A percentile compares a stretch with the other conserved stretches of the same genome.
These are phyloP conservation scores for Ceratocystis lukuohia DNA, from an alignment of 2,329 filamentous ascomycete species.

Conservation along the genomic window DNA sequence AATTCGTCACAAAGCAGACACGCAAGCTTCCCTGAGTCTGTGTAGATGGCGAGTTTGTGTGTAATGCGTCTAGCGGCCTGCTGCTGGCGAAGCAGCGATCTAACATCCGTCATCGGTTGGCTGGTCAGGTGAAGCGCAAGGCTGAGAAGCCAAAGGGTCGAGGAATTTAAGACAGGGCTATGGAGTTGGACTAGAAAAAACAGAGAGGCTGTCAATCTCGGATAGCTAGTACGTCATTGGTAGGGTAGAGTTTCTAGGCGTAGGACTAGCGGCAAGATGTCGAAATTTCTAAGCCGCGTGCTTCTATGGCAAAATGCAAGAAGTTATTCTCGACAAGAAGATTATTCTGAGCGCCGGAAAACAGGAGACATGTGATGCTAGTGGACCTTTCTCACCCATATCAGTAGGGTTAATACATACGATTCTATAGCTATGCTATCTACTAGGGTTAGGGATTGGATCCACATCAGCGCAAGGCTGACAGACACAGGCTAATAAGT, in stretches of 20 bases:
- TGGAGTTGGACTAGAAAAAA: slow-evolving; percentile 14
- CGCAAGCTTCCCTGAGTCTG: slow-evolving; percentile 51
- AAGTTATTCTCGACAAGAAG: no score
- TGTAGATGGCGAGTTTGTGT: slow-evolving; percentile 55
- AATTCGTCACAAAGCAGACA: slow-evolving; percentile 53
- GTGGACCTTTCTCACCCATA: no score
- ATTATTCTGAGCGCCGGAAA: no score
- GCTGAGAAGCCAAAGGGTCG: not conserved
- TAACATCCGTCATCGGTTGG: slow-evolving; percentile 57
- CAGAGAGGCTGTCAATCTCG: not conserved
- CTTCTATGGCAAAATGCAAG: no score
- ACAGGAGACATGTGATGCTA: no score
- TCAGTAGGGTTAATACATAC: no score
- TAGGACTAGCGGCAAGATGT: no score
- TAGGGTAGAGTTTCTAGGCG: not conserved
- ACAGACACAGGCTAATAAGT: no score
- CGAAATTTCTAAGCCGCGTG: no score
- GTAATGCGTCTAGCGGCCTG: slow-evolving; percentile 59
- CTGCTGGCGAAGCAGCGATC: slow-evolving; percentile 65
- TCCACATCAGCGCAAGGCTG: no score
- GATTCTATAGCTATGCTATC: no score
- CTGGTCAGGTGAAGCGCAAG: slow-evolving; percentile 8
- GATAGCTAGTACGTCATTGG: not conserved
- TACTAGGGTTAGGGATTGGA: no score
- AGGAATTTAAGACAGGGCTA: slow-evolving; percentile 7